Base-by-base conservation (phyloP, 371 early-diverging fungal genomes). In the Mortierella sp. region DNA sequence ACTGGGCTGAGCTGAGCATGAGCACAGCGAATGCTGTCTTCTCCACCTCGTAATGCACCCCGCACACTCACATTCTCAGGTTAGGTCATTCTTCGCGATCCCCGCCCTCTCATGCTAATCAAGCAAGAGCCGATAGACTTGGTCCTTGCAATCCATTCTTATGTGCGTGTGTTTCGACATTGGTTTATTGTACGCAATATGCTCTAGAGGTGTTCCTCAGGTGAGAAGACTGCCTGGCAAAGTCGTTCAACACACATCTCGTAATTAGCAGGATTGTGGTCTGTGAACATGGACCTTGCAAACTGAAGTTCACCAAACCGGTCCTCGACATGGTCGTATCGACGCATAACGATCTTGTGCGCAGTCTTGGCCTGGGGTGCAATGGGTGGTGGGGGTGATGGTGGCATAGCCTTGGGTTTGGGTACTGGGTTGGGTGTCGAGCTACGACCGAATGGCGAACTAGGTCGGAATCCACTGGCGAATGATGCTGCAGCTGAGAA, bases 231-330 rank as follows among this genome's bases (percentile, higher is more conserved):
- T 2, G 76, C 68, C 9, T 67, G 56, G 24, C 44, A 43, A 12
- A 74, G 49, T n/a, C 68, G 45, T 21, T 82, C 81, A 9, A 89
- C 78, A 28, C 78, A 79, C 39, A 72, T 70, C 66, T 93, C 93
- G 56, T 93, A 93, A 21, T 83, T 79, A 25, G 81, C 82, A 0
- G 93, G 93, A 29, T 83, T 81, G 63, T 93, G 93, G 57, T 93
- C 91, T 4, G 85, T 80, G 41, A 93, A 81, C 93, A 93, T 92
- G 41, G 84, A 84, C 50, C 86, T 71, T 0, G 88, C 81, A 74
- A 93, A 92, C 25, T 82, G 72, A 17, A 93, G 73, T 63, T 92
- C 92, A 2, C 83, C 82, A 60, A 92, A 91, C 29, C 88, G 81
- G 39, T 82, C 85, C 21, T 85, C 80, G 10, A 91, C 87, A 62